Evolutionary conservation across 2,329 filamentous ascomycete genomes (phyloP), one percentile per base, ranked within the genome.

Genomic region (Hypoxylon sp.): DNA sequence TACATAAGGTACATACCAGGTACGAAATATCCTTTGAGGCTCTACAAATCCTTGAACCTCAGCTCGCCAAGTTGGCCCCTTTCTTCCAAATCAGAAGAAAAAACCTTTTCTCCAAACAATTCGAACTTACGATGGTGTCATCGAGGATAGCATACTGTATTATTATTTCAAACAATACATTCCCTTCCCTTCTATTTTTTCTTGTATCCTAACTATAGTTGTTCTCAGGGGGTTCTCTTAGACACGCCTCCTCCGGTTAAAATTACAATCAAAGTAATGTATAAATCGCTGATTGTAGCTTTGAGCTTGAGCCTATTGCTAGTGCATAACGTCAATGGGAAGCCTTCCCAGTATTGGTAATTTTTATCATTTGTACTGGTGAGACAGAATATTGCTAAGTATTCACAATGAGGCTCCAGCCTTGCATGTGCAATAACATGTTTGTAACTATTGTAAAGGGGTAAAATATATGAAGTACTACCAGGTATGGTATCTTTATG

Each of bases 21-120:
- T 41, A 41, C 17, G 4, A 15, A 8, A 6, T 20, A 41, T 10
- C 17, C 7, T 39, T 20, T 41, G 37, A 41, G 37, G 37, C 37
- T 41, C 37, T 41, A 41, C 37, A 10, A 11, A 41, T 41, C 37
- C 37, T 20, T 41, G 37, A 41, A 41, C 37, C 17, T 41, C 37
- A 41, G 5, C 4, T 39, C 13, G 6, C 37, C 17, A 20, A 26
- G 7, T 26, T 26, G 24, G 7, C 4, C 24, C 24, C n/a, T n/a
- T 39, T 17, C n/a, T 39, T 17, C 15, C 37, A 41, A 6, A 13
- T 39, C 34, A 20, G 20, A 10, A 19, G 17, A 41, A 10, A 41
- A 41, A 4, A 6, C 19, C 6, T 8, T 3, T n/a, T 41, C n/a
- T 20, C 37, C 4, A 20, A 11, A 41, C 20, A 6, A 41, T 19